These are phyloP conservation scores for Asterophora lycoperdoides DNA, from an alignment of 768 basidiomycete species.

Conservation along the genomic window DNA sequence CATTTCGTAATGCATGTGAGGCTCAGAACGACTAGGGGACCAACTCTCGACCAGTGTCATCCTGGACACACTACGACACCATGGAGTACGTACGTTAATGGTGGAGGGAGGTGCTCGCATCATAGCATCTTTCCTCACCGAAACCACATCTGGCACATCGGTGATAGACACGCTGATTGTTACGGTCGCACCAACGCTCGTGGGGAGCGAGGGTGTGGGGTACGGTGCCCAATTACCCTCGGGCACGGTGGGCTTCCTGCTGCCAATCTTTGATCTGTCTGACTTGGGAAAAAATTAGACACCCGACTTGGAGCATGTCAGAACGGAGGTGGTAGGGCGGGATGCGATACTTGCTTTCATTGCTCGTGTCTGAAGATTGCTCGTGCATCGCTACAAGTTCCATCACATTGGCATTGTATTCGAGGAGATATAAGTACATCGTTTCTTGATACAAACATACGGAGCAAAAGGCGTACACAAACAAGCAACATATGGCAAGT, in stretches of 20 bases:
- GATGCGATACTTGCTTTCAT: slow-evolving; percentile 31
- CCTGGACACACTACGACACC: slow-evolving; percentile 46
- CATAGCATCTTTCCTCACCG: slow-evolving; percentile 65
- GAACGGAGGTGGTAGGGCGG: slow-evolving; percentile 31
- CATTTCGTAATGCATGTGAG: too few relatives aligned
- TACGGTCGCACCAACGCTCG: slow-evolving; percentile 82
- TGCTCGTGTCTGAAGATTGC: neutral
- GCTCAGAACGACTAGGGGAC: slow-evolving; percentile 1
- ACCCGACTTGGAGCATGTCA: slow-evolving; percentile 23
- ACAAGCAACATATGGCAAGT: slow-evolving; percentile 1
- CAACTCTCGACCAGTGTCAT: slow-evolving; percentile 43
- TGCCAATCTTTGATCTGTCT: neutral
- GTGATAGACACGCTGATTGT: slow-evolving; percentile 73
- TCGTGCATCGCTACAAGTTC: too few relatives aligned
- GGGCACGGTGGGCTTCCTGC: slow-evolving; percentile 13
- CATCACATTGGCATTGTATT: neutral
- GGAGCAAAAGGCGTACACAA: neutral
- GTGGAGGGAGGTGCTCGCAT: slow-evolving; percentile 91
- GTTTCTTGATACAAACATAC: neutral
- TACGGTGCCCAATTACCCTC: slow-evolving; percentile 33
- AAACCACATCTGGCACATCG: slow-evolving; percentile 17
- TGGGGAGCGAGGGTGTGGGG: slow-evolving; percentile 68
- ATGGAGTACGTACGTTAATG: slow-evolving; percentile 78
- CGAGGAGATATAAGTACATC: neutral
- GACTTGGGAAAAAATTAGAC: neutral